phyloP scores from a whole-genome alignment of 2,329 filamentous ascomycete genomes.

The Clonostachys rosea region DNA sequence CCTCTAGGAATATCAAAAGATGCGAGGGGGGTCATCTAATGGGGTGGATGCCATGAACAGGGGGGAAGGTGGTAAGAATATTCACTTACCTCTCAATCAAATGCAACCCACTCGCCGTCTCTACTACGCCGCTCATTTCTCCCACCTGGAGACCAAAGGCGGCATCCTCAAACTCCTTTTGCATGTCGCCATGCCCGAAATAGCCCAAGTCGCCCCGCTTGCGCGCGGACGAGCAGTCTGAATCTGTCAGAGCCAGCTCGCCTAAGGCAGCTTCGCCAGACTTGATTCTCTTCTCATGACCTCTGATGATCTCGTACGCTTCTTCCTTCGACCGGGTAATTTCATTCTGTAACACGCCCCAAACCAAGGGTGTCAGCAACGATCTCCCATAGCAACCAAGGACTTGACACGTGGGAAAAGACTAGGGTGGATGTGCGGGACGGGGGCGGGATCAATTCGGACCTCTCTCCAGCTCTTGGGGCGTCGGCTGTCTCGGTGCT shows the following conservation, averaged over 20 bases:
- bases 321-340: constrained; percentile 90
- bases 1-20: too few species aligned
- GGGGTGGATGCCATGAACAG: too few species aligned
- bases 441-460: constrained; percentile 9
- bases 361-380: not conserved
- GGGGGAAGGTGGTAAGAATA: not conserved
- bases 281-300: constrained; percentile 72
- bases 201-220: constrained; percentile 94
- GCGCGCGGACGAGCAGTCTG: constrained; percentile 90
- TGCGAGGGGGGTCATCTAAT: too few species aligned
- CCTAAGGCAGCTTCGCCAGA: constrained; percentile 65
- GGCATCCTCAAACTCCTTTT: constrained; percentile 96
- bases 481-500: constrained; percentile 83
- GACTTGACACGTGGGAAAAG: too few species aligned
- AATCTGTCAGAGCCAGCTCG: constrained; percentile 82
- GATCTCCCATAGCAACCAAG: too few species aligned
- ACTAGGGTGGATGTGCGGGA: too few species aligned
- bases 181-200: constrained; percentile 94
- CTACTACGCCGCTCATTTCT: constrained; percentile 80
- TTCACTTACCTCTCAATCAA: constrained; percentile 79
- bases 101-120: constrained; percentile 91
- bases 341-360: constrained; percentile 44
- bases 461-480: constrained; percentile 90
- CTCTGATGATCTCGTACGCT: constrained; percentile 71
- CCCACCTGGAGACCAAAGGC: constrained; percentile 86